A percentile compares a stretch with the other conserved stretches of the same genome.
Evolutionary conservation across 129 eudicot genomes (phyloP).

Genomic region (Scalesia atractyloides): DNA sequence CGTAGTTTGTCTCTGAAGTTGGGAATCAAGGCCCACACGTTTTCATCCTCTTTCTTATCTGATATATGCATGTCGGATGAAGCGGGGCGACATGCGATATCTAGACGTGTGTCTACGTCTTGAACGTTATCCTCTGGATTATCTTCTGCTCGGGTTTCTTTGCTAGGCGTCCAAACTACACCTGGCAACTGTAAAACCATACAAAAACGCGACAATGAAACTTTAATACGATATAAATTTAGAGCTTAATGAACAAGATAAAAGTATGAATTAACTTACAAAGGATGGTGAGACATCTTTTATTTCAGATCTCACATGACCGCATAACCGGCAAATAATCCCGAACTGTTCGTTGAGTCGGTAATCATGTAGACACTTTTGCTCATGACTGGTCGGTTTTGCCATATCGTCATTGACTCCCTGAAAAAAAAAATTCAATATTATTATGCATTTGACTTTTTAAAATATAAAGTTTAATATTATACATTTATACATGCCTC

Average conservation of each 20-base stretch:
- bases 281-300: constrained; percentile 81
- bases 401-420: constrained; percentile 38
- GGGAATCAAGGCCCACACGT: constrained; percentile 95
- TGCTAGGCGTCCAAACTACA: constrained; percentile 40
- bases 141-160: constrained; percentile 56
- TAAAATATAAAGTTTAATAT: background rate
- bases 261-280: constrained; percentile 52
- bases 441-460: constrained; percentile 14
- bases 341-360: constrained; percentile 87
- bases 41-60: constrained; percentile 53
- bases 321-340: constrained; percentile 71
- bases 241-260: background rate
- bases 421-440: constrained; percentile 40
- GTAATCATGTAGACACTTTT: constrained; percentile 69
- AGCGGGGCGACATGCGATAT: constrained; percentile 55
- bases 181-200: constrained; percentile 51
- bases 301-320: constrained; percentile 79
- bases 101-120: constrained; percentile 50
- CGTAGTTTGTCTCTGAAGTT: constrained; percentile 71
- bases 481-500: constrained; percentile 44
- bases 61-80: constrained; percentile 50
- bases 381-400: constrained; percentile 35
- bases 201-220: background rate
- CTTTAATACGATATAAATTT: background rate
- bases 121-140: constrained; percentile 45